A percentile compares a stretch with the other conserved stretches of the same genome.
Conservation (phyloP, 2,329 filamentous ascomycete species). For the Coleophoma eucalyptorum region DNA sequence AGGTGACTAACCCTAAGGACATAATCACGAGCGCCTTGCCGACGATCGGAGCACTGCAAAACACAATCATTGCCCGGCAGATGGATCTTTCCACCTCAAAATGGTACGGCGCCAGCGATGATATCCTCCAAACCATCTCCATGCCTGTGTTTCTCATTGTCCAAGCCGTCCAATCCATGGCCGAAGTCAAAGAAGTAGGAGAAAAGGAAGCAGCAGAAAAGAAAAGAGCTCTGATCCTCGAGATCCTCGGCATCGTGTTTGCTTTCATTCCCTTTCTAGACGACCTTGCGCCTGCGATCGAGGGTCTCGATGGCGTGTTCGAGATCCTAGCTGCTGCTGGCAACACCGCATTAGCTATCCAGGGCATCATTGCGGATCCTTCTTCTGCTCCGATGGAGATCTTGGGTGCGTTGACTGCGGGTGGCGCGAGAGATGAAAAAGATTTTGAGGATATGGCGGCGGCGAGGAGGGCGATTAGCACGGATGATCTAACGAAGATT, state of each 20-base stretch:
- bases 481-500: conserved; percentile 3
- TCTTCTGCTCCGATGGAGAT: conserved; percentile 23
- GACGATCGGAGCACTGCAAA: conserved; percentile 1
- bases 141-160: conserved; percentile 15
- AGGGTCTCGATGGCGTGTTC: conserved; percentile 8
- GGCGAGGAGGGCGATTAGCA: neutral
- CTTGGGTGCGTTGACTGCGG: conserved; percentile 12
- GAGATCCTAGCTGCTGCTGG: conserved; percentile 17
- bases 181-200: conserved; percentile 20
- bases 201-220: conserved; percentile 15
- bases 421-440: neutral
- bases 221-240: conserved; percentile 18
- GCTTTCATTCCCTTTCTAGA: conserved; percentile 47
- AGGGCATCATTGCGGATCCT: conserved; percentile 19
- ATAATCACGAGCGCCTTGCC: conserved; percentile 5
- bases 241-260: conserved; percentile 39
- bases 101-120: conserved; percentile 5
- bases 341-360: conserved; percentile 17
- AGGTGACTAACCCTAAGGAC: conserved; percentile 10
- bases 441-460: conserved; percentile 4
- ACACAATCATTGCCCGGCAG: neutral
- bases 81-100: neutral
- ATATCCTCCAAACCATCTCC: conserved; percentile 6
- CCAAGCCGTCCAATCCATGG: conserved; percentile 23
- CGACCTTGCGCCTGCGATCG: conserved; percentile 39